Evolutionary conservation across 805 yeast genomes (phyloP), one percentile per base, ranked within the genome.

Genomic region (Candida berthetii): DNA sequence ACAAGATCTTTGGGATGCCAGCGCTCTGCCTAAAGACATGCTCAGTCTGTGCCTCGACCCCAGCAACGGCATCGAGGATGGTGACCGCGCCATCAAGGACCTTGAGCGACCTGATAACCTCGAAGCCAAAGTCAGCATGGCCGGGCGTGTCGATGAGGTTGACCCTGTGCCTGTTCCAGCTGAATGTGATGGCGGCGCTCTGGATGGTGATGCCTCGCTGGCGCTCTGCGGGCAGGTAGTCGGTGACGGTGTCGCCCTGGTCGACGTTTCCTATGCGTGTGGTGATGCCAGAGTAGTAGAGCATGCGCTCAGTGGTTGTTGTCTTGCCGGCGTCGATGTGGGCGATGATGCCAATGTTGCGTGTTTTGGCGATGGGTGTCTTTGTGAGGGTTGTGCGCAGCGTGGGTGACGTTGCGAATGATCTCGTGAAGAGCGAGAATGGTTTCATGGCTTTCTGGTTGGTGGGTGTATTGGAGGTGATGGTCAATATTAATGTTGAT

Each of bases 301-400:
- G 76, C 88, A 93, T 85, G 36, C 98, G 69, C 59, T 93, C 99
- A 0, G 99, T 91, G 1, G 99, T 90, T 2, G 99, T 93, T 3
- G 99, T 93, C 62, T 93, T 93, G 0, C 99, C 99, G 3, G 99
- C 99, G 68, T 93, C 99, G 41, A 93, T 93, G 59, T 93, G 99
- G n/a, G 99, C 99, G 33, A 93, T 89, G 52, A 93, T 88, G 2
- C 99, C 99, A 28, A 93, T 86, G 62, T 93, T 91, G 45, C 99
- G 68, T 19, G 84, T 74, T 41, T 65, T 65, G n/a, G 44, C 24
- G 15, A 61, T 42, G 8, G 38, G 38, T 6, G 19, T 17, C n/a
- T 35, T 35, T 6, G 16, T 5, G 13, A 27, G n/a, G 29, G 8
- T 22, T 22, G 24, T 22, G 24, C 24, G n/a, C n/a, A n/a, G n/a